Evolutionary conservation across 192 early-diverging fungal genomes (phyloP).

Genomic region (Coemansia sp.): DNA sequence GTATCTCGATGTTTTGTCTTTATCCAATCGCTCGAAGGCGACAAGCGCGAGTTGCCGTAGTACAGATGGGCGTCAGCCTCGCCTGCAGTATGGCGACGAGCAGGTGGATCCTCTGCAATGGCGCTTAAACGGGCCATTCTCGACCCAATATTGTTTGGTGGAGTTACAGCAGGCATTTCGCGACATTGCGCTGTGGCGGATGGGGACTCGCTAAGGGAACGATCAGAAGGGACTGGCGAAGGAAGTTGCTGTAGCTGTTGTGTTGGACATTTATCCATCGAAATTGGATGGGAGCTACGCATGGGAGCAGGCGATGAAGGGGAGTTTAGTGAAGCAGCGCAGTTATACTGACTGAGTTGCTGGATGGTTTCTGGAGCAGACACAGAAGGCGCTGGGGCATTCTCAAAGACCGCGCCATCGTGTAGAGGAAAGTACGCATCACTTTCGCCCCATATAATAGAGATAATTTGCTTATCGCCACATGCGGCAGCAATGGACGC

Average conservation of each 20-base stretch:
- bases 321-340: neutral
- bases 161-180: neutral
- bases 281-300: neutral
- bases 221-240: conserved; percentile 35
- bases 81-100: conserved; percentile 42
- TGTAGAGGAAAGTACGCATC: neutral
- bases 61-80: conserved; percentile 20
- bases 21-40: conserved; percentile 12
- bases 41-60: conserved; percentile 2
- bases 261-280: neutral
- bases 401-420: neutral
- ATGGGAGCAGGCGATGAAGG: neutral
- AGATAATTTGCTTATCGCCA: conserved; percentile 13
- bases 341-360: neutral
- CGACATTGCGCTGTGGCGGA: neutral
- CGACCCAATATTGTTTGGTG: neutral
- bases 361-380: neutral
- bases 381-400: neutral
- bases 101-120: conserved; percentile 1
- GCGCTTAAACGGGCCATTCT: neutral
- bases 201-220: conserved; percentile 9
- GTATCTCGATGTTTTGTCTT: conserved; percentile 24
- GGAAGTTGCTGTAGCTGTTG: conserved; percentile 28
- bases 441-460: neutral
- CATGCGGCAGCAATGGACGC: conserved; percentile 34